Evolutionary conservation across 164 flowering plant genomes (phyloP).

Genomic region (Stephania cephalantha): DNA sequence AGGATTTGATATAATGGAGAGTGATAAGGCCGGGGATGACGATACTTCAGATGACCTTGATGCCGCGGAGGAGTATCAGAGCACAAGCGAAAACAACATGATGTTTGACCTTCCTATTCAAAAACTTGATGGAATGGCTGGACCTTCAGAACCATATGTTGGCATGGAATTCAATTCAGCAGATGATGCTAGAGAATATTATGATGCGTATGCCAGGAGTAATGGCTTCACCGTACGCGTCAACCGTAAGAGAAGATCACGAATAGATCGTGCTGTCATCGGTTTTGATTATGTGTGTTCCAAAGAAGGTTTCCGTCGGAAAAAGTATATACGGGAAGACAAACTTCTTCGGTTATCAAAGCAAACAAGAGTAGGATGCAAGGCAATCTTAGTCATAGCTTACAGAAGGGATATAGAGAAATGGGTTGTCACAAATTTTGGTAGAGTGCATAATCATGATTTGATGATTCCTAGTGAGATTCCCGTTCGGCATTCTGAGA

Average conservation of each 20-base stretch:
- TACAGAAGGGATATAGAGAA: constrained; percentile 21
- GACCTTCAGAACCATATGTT: constrained; percentile 22
- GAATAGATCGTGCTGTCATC: constrained; percentile 25
- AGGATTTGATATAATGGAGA: constrained; percentile 24
- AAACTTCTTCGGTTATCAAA: constrained; percentile 5
- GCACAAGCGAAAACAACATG: constrained; percentile 16
- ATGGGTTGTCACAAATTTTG: constrained; percentile 40
- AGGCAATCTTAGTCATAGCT: constrained; percentile 22
- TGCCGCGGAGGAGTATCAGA: constrained; percentile 22
- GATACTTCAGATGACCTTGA: constrained; percentile 25
- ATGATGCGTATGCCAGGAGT: constrained; percentile 27
- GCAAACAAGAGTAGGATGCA: constrained; percentile 23
- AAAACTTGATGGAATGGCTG: constrained; percentile 5
- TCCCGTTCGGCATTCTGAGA: constrained; percentile 27
- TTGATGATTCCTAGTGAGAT: constrained; percentile 32
- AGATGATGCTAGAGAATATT: constrained; percentile 32
- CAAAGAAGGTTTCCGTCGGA: constrained; percentile 21
- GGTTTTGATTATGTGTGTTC: constrained; percentile 27
- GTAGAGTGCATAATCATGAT: constrained; percentile 33
- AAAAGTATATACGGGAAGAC: constrained; percentile 9
- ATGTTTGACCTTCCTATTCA: constrained; percentile 11
- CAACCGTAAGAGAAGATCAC: constrained; percentile 31
- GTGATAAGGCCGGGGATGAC: constrained; percentile 16
- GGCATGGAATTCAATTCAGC: constrained; percentile 35
- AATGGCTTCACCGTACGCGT: constrained; percentile 33